Percentiles rank a stretch among this genome's conserved stretches.
Conservation (phyloP, 1,284 basidiomycete genomes). For the Malassezia sympodialis region DNA sequence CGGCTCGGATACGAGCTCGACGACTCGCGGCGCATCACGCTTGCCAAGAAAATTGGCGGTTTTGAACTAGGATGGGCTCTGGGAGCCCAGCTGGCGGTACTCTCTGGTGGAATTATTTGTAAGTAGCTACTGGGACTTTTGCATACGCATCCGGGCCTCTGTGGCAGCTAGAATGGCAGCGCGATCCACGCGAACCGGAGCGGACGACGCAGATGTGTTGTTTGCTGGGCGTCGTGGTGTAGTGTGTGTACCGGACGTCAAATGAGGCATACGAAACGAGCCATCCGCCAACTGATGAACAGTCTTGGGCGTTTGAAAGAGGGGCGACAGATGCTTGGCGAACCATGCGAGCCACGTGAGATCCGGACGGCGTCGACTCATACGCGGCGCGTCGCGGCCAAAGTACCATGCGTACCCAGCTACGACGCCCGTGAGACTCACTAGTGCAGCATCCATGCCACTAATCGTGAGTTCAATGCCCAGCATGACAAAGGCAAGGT, state of each 20-base stretch:
- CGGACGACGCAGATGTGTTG: neutral
- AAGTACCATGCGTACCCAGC: constrained; percentile 11
- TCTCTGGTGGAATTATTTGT: constrained; percentile 33
- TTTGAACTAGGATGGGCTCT: constrained; percentile 93
- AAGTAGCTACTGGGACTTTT: constrained; percentile 14
- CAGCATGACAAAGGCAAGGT: constrained; percentile 62
- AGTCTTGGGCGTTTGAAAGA: neutral
- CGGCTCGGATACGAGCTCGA: constrained; percentile 54
- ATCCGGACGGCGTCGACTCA: neutral
- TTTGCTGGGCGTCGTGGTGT: neutral
- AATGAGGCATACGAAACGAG: neutral
- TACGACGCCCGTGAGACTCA: constrained; percentile 58
- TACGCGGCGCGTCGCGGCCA: neutral
- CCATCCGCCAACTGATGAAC: neutral
- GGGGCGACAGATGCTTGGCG: constrained; percentile 1
- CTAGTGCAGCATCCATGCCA: constrained; percentile 57
- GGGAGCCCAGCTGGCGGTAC: constrained; percentile 55
- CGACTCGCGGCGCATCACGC: constrained; percentile 55
- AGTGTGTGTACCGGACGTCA: neutral
- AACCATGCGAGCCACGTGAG: neutral
- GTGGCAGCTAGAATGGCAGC: constrained; percentile 10
- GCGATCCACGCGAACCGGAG: neutral
- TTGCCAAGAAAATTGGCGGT: constrained; percentile 68
- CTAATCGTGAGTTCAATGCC: constrained; percentile 61
- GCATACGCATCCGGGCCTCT: constrained; percentile 10